Conservation (phyloP, 1,284 basidiomycete species). For the Ustanciosporium gigantosporum region DNA sequence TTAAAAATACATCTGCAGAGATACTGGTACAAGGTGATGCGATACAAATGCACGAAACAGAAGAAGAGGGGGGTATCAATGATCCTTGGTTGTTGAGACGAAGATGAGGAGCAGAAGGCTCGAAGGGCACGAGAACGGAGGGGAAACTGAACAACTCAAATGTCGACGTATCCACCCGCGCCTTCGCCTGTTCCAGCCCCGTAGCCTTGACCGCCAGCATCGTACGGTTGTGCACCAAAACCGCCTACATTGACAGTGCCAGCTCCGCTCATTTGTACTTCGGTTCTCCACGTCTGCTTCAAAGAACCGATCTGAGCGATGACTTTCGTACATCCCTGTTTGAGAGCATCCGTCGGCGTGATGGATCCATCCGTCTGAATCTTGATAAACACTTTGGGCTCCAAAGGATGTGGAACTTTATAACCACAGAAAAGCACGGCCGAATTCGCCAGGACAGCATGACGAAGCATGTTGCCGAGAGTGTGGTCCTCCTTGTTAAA, state of each 20-base stretch:
- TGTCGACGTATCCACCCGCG: conserved; percentile 39
- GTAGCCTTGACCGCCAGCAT: conserved; percentile 19
- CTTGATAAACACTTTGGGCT: conserved; percentile 90
- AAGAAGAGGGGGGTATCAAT: conserved; percentile 15
- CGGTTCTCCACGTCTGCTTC: conserved; percentile 64
- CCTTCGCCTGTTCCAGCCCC: conserved; percentile 13
- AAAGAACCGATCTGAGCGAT: conserved; percentile 72
- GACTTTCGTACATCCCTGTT: conserved; percentile 79
- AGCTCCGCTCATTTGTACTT: conserved; percentile 62
- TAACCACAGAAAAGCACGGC: conserved; percentile 86
- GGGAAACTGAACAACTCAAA: conserved; percentile 6
- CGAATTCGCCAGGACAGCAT: conserved; percentile 62
- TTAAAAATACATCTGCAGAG: too few relatives aligned
- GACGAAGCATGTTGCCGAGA: conserved; percentile 89
- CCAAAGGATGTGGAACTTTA: conserved; percentile 94
- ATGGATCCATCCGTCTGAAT: conserved; percentile 89
- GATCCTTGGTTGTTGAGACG: too few relatives aligned
- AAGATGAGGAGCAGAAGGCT: neutral
- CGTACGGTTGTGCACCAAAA: conserved; percentile 21
- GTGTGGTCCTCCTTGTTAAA: conserved; percentile 97
- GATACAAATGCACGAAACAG: neutral
- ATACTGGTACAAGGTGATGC: too few relatives aligned
- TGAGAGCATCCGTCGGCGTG: conserved; percentile 81
- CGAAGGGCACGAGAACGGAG: neutral
- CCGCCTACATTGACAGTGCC: conserved; percentile 33